phyloP scores from a whole-genome alignment of 805 yeast genomes.

The Yamadazyma ubonensis region DNA sequence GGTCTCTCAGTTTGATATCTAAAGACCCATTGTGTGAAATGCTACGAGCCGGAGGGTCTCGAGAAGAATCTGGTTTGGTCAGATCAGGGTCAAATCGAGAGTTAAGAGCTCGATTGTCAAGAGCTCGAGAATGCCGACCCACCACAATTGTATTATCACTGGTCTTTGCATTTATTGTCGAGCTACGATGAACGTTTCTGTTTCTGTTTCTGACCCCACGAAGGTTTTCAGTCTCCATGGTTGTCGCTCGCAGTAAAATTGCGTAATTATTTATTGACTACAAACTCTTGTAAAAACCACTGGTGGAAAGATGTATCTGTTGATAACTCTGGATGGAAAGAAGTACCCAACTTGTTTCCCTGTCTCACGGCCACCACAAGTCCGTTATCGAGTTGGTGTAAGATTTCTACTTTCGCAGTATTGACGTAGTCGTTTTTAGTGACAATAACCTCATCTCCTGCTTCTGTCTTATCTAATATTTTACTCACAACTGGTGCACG shows the following conservation, averaged over 20 bases:
- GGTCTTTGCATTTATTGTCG: constrained; percentile 10
- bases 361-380: constrained; percentile 73
- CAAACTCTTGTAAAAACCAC: constrained; percentile 67
- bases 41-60: too few relatives aligned
- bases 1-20: constrained; percentile 6
- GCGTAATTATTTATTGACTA: too few relatives aligned
- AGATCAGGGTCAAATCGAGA: too few relatives aligned
- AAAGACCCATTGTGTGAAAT: constrained; percentile 12
- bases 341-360: constrained; percentile 65
- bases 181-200: neutral
- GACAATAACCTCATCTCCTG: constrained; percentile 13
- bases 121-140: constrained; percentile 14
- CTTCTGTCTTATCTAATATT: constrained; percentile 11
- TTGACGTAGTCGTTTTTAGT: constrained; percentile 25
- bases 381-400: constrained; percentile 34
- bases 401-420: constrained; percentile 36
- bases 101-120: too few relatives aligned
- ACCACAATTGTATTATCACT: constrained; percentile 17
- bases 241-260: too few relatives aligned
- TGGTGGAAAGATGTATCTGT: constrained; percentile 60
- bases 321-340: constrained; percentile 78
- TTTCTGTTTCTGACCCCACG: too few relatives aligned
- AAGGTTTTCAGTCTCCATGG: too few relatives aligned
- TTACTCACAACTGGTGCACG: constrained; percentile 70
- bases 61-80: too few relatives aligned